Percentiles rank a stretch among this genome's conserved stretches.
These are phyloP conservation scores for Carex pumila DNA, from an alignment of 176 grass and related monocot genomes.

Conservation along the genomic window DNA sequence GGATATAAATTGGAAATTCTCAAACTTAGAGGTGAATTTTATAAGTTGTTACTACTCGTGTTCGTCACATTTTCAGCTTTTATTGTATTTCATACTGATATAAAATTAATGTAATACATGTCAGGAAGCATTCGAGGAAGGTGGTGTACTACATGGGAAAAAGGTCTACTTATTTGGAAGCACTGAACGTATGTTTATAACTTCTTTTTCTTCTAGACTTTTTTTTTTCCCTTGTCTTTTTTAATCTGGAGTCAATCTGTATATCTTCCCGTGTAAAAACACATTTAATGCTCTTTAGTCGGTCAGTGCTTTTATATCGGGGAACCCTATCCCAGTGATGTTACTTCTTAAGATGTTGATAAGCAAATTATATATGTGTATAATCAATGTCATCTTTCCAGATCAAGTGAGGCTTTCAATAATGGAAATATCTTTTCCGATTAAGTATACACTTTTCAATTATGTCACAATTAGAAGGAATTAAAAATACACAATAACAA, in stretches of 20 bases:
- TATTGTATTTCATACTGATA: constrained; percentile 1
- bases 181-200: constrained; percentile 58
- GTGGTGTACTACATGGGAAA: constrained; percentile 69
- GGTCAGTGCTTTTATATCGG: neutral
- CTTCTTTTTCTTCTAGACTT: neutral
- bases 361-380: too few species aligned
- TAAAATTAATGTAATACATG: constrained; percentile 14
- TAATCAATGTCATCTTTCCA: too few species aligned
- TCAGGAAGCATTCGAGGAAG: constrained; percentile 71
- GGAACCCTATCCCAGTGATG: neutral
- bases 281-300: neutral
- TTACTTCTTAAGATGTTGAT: neutral
- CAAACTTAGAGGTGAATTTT: constrained; percentile 70
- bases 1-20: constrained; percentile 82
- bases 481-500: neutral
- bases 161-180: constrained; percentile 81
- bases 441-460: neutral
- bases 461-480: neutral
- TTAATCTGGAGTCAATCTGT: neutral
- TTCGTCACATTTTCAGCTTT: neutral
- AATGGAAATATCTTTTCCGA: neutral
- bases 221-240: neutral
- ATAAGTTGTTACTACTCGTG: neutral
- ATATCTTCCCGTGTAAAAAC: neutral
- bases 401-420: neutral